Base-by-base conservation (phyloP, 208 protist species). In the Borovskyia barvae region DNA sequence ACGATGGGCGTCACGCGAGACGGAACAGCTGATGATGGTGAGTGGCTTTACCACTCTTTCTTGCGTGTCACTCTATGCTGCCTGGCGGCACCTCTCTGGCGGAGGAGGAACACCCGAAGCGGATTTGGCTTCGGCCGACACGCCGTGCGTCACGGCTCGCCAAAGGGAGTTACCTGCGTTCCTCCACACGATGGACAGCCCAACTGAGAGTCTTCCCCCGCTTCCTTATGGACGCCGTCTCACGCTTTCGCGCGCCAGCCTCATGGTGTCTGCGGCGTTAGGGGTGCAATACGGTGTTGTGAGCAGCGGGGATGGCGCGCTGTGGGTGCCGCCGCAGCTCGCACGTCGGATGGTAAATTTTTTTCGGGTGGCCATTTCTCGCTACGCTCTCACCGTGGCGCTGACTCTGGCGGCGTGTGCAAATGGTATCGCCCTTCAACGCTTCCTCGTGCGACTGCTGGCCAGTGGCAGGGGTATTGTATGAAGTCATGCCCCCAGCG, bases 21-120 rank as follows among this genome's bases (percentile, higher is more conserved):
- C 63, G 6, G 45, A 47, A 3, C 58, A 75, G 53, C 52, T 73
- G 33, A 65, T 79, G 61, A 56, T 61, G 28, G 72, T 65, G 3
- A 60, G 72, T n/a, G 47, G 55, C 30, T 66, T 37, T 58, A 42
- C 56, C 28, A 72, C 65, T 11, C 14, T 72, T 9, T 68, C 52
- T 20, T 50, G 51, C 17, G 8, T 58, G 2, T 50, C 33, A 5
- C 3, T 50, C 9, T 68, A 60, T 35, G 61, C 52, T 0, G 14
- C 33, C 5, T 72, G 65, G 65, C 19, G 40, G 0, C 1, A 30
- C 19, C 33, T 72, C 25, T 42, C 26, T 50, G 35, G 37, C 35
- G n/a, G n/a, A n/a, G n/a, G n/a, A n/a, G n/a, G n/a, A n/a, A n/a
- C n/a, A n/a, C n/a, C n/a, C n/a, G n/a, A n/a, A n/a, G n/a, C n/a